phyloP scores from a whole-genome alignment of 2,329 filamentous ascomycete genomes.

The Aspergillus puulaauensis region DNA sequence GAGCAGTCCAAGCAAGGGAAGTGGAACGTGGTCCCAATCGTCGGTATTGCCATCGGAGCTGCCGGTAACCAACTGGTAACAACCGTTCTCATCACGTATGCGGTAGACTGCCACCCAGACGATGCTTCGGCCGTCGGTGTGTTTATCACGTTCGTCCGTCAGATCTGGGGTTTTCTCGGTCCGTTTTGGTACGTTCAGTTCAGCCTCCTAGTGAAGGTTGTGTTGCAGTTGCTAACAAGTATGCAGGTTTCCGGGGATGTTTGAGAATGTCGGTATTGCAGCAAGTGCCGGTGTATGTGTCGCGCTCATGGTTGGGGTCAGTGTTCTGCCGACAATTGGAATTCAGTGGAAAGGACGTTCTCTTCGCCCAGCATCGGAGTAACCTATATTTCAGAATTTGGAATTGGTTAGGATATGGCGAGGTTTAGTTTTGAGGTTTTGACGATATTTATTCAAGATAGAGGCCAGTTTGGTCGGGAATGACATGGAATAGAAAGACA shows the following conservation, averaged over 20 bases:
- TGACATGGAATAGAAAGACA: neutral
- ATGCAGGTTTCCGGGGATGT: slow-evolving; percentile 36
- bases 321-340: slow-evolving; percentile 32
- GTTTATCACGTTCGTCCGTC: slow-evolving; percentile 59
- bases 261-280: slow-evolving; percentile 33
- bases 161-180: slow-evolving; percentile 39
- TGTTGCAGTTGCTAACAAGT: slow-evolving; percentile 14
- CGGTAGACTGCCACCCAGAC: slow-evolving; percentile 58
- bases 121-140: slow-evolving; percentile 61
- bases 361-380: neutral
- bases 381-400: neutral
- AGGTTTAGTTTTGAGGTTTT: neutral
- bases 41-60: slow-evolving; percentile 55
- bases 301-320: slow-evolving; percentile 30
- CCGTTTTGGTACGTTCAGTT: slow-evolving; percentile 36
- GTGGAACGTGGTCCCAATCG: slow-evolving; percentile 58
- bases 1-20: slow-evolving; percentile 44
- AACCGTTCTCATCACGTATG: slow-evolving; percentile 61
- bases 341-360: slow-evolving; percentile 28
- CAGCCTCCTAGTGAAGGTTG: neutral
- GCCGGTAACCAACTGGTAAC: slow-evolving; percentile 64
- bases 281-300: slow-evolving; percentile 31
- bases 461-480: neutral
- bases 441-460: neutral
- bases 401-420: neutral